Evolutionary conservation across 306 rosid genomes (phyloP), one percentile per base, ranked within the genome.

Genomic region (Prunus mira): DNA sequence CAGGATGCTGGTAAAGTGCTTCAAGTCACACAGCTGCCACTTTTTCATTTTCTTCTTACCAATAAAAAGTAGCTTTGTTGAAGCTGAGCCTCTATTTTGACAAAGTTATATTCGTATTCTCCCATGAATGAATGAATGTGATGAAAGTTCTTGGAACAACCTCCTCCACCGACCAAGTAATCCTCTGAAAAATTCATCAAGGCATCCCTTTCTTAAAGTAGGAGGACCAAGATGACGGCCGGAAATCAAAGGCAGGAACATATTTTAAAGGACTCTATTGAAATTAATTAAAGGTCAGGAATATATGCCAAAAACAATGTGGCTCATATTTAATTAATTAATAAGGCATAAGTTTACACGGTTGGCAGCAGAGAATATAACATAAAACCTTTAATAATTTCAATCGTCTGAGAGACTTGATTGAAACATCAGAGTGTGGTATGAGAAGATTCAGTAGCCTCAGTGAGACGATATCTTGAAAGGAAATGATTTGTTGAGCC

Each of bases 401-500:
- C 79, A 34, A 28, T 51, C 46, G 0, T 46, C n/a, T 6, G 17
- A 3, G 0, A 28, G 2, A 28, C 6, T 24, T 8, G 25, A 27
- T 1, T 50, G 20, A 17, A 13, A 74, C 9, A 12, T 61, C 17
- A 3, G 12, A 43, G 19, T n/a, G 46, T 41, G 9, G 27, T 22
- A 22, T 41, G 41, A 73, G 10, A 60, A 62, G 34, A 47, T 14
- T 27, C 5, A 22, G 28, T 56, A 3, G 5, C 24, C 62, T 71
- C 22, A 65, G 10, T 83, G 80, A 61, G 83, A 71, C 15, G 47
- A 3, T 14, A 81, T 54, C 71, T 85, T 85, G 0, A 78, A 78
- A 11, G 74, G 9, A 63, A 89, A 80, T 45, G 84, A 84, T 30
- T 79, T 87, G 70, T 80, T 74, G 2, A 87, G 72, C 91, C 90